A percentile compares a stretch with the other conserved stretches of the same genome.
phyloP scores from a whole-genome alignment of 2,329 filamentous ascomycete species.

The Fusarium cyanostomum region DNA sequence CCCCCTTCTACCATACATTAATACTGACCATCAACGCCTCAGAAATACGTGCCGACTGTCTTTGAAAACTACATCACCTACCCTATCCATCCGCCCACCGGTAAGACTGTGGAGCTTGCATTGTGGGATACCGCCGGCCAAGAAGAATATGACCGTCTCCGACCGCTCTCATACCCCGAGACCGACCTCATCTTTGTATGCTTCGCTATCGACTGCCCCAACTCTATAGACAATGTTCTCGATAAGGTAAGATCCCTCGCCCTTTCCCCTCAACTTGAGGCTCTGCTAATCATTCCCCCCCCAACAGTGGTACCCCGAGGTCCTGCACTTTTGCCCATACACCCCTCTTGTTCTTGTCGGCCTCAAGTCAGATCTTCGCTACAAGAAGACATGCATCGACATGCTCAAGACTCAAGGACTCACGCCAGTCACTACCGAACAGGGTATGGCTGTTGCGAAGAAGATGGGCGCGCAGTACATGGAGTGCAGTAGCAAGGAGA shows the following conservation, averaged over 20 bases:
- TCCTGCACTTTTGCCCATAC: conserved; percentile 98
- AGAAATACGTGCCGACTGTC: conserved; percentile 99
- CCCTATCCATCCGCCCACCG: conserved; percentile 84
- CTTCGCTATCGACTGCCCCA: conserved; percentile 98
- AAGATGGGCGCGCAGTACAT: conserved; percentile 97
- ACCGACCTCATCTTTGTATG: conserved; percentile 98
- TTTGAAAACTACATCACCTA: conserved; percentile 99
- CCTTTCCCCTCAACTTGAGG: not conserved
- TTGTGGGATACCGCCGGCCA: conserved; percentile 99
- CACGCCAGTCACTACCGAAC: conserved; percentile 91
- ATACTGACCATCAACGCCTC: conserved; percentile 7
- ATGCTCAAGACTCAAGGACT: conserved; percentile 98
- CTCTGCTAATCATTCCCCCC: conserved; percentile 5
- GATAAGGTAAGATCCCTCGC: conserved; percentile 78
- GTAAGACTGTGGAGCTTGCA: conserved; percentile 95
- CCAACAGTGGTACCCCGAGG: conserved; percentile 94
- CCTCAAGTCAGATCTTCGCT: conserved; percentile 94
- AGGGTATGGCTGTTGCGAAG: conserved; percentile 85
- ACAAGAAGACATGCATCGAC: conserved; percentile 96
- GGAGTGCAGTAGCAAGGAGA: conserved; percentile 98
- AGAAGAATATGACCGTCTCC: conserved; percentile 96
- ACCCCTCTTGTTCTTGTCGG: conserved; percentile 95
- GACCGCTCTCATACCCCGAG: conserved; percentile 96
- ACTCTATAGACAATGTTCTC: conserved; percentile 97
- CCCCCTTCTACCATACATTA: not conserved